Evolutionary conservation across 148 eudicot genomes (phyloP), one percentile per base, ranked within the genome.

Genomic region (Rhododendron ovatum): DNA sequence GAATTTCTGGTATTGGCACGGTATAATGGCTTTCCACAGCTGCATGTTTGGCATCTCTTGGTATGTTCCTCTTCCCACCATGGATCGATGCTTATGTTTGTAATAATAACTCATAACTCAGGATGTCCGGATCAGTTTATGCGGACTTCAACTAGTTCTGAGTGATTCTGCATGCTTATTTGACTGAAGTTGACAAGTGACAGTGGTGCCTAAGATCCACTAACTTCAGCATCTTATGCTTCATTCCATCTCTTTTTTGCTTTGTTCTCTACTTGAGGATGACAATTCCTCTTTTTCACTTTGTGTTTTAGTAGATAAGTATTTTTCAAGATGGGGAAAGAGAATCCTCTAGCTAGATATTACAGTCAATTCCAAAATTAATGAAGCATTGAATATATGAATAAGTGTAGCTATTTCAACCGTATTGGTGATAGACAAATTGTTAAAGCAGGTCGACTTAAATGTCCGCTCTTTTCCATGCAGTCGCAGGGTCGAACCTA

Each of bases 201-300:
- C 57, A 50, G 78, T 61, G 43, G 63, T 20, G 84, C 84, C 86
- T 51, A 30, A 80, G 86, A 84, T 80, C 86, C 86, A 83, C 86
- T 84, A 83, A 69, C 75, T 86, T 41, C 8, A 51, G 87, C 85
- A 87, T 87, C 89, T 73, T 81, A 87, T 87, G 79, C 86, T 87
- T 73, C 71, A 45, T 81, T 87, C 10, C 57, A 2, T 73, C 55
- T 30, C 77, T 81, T 45, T 67, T 87, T 80, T 28, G 82, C 74
- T 87, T 81, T 87, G 87, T 84, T 87, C 89, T 87, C 20, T 84
- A 26, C 84, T 73, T 71, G 86, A 84, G 89, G 86, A 59, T 80
- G 84, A 84, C 55, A 87, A 69, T 71, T 14, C 47, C 50, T 5
- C 73, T 53, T 78, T 78, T 78, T 61, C 59, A 37, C 82, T 86